Percentiles rank a stretch among this genome's conserved stretches.
phyloP scores from a whole-genome alignment of 495 filamentous ascomycete species.

The Corynascus novoguineensis region DNA sequence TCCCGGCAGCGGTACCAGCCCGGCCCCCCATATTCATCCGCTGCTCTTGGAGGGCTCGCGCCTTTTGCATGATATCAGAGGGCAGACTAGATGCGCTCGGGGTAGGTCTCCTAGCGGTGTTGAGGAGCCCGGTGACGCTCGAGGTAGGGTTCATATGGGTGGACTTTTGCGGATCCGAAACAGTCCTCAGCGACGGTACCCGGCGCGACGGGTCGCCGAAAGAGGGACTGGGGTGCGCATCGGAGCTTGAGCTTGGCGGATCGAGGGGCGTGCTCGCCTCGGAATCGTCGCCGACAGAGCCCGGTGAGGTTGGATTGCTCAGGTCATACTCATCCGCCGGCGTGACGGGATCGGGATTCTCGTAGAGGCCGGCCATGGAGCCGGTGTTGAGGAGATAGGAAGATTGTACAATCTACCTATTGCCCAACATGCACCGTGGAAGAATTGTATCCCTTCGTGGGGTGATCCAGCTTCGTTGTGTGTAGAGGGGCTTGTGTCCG shows the following conservation, averaged over 20 bases:
- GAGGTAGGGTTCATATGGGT: constrained; percentile 66
- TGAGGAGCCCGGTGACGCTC: constrained; percentile 73
- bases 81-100: constrained; percentile 53
- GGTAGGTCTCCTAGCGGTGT: constrained; percentile 45
- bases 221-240: constrained; percentile 18
- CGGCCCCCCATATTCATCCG: constrained; percentile 27
- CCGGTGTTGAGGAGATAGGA: not conserved
- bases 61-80: constrained; percentile 74
- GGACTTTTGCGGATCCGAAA: constrained; percentile 48
- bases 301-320: constrained; percentile 37
- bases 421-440: constrained; percentile 11
- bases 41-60: constrained; percentile 53
- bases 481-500: not conserved
- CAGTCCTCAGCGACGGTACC: constrained; percentile 50
- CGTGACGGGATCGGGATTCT: constrained; percentile 32
- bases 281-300: constrained; percentile 39
- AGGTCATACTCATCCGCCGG: constrained; percentile 35
- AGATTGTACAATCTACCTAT: constrained; percentile 9
- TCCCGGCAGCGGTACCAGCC: constrained; percentile 2
- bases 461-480: not conserved
- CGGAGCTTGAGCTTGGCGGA: constrained; percentile 33
- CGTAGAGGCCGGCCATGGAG: constrained; percentile 33
- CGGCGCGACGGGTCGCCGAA: constrained; percentile 35
- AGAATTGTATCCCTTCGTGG: not conserved
- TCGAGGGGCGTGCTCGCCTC: constrained; percentile 45